Base-by-base conservation (phyloP, 164 flowering plant genomes). In the Tetrastigma voinierianum region DNA sequence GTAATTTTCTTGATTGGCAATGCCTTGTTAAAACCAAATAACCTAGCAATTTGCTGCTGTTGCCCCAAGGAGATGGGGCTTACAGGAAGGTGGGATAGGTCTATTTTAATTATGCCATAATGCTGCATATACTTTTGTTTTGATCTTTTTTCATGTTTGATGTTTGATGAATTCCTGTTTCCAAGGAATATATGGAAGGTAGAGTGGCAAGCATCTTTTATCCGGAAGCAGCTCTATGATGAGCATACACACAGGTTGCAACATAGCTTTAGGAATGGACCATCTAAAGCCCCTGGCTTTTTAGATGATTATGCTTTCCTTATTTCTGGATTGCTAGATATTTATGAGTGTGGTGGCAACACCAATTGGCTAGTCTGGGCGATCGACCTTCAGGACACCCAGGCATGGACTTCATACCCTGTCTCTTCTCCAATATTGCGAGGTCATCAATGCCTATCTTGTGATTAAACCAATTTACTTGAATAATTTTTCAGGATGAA, bases 301-400 rank as follows among this genome's bases (percentile, higher is more conserved):
- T 68, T 94, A 64, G 98, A 94, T 76, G 98, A 94, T 75, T 91
- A 91, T 77, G 97, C 96, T 19, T 94, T 94, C 69, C 78, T 94
- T 10, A 91, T 94, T 56, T 82, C 87, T 1, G 96, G 87, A 20
- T 73, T 94, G 74, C 83, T 91, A 60, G 97, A 94, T 83, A 74
- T 94, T 20, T 94, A 86, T 21, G 96, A 94, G 75, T 81, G 10
- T 73, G 97, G 98, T 61, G 90, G 92, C 46, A 74, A 73, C 23
- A 78, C 76, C 44, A 57, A 64, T 53, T 94, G 98, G 98, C 72
- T 94, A 23, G 70, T 71, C 9, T 94, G 97, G 98, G 98, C 98
- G 58, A 74, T 72, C 48, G 85, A 88, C 59, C 82, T 94, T 46
- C 98, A 94, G 69, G 83, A 86, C 18, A 87, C 77, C 57, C 98